Evolutionary conservation across 305 asterid genomes (phyloP).

Genomic region (Coffea humblotiana): DNA sequence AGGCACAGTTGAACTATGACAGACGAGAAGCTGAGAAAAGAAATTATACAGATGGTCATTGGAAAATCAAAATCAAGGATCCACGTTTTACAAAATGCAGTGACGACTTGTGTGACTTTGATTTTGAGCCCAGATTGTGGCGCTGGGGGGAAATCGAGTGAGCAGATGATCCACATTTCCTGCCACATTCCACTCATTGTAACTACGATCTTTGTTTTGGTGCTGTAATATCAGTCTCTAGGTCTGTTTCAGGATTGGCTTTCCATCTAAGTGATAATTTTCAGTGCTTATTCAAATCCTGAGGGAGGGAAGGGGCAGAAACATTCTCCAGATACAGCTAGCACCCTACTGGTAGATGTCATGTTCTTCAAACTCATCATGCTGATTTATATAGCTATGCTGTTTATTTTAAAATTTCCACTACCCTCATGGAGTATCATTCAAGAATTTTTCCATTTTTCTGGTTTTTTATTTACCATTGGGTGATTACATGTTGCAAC

Average conservation of each 20-base stretch:
- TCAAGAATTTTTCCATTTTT: neutral
- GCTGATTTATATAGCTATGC: neutral
- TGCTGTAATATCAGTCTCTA: neutral
- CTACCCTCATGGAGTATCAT: neutral
- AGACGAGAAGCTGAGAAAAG: conserved; percentile 78
- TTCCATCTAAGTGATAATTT: neutral
- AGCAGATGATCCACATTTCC: neutral
- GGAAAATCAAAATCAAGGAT: conserved; percentile 67
- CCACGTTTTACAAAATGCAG: conserved; percentile 34
- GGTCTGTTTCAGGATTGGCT: too few relatives aligned
- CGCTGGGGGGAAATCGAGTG: conserved; percentile 10
- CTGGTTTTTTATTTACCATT: neutral
- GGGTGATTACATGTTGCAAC: too few relatives aligned
- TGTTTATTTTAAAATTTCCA: neutral
- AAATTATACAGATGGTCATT: conserved; percentile 75
- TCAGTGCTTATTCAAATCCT: neutral
- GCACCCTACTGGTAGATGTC: neutral
- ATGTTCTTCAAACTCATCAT: neutral
- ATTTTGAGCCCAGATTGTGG: conserved; percentile 7
- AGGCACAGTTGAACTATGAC: conserved; percentile 88
- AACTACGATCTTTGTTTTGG: neutral
- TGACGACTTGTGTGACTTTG: neutral
- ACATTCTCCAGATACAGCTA: neutral
- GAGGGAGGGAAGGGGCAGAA: neutral
- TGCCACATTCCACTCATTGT: neutral